A percentile compares a stretch with the other conserved stretches of the same genome.
Conservation (phyloP, 2,329 filamentous ascomycete genomes). For the Arthroderma uncinatum region DNA sequence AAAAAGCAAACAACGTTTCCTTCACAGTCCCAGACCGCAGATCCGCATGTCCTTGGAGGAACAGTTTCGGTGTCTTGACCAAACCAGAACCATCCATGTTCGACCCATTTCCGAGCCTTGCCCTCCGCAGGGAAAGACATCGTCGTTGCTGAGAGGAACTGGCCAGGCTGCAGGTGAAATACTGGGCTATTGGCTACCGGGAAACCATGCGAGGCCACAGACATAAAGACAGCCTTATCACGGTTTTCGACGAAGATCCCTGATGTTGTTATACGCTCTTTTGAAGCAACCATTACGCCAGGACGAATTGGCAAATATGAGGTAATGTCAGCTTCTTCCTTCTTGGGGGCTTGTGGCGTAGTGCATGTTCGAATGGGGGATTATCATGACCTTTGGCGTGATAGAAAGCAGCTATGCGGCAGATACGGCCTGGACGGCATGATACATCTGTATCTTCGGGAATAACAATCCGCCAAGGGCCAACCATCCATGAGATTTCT, state of each 20-base stretch:
- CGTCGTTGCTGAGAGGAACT: no score
- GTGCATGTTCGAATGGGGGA: neutral
- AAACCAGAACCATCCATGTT: neutral
- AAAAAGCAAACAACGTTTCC: conserved; percentile 11
- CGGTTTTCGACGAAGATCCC: no score
- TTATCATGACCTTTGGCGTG: neutral
- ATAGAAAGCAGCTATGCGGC: neutral
- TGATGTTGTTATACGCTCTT: no score
- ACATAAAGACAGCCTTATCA: no score
- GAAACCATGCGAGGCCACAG: no score
- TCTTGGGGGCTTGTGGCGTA: neutral
- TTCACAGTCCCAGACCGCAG: neutral
- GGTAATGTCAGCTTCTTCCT: no score
- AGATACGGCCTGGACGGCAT: neutral
- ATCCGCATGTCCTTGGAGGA: no score
- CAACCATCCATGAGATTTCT: neutral
- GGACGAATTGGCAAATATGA: no score
- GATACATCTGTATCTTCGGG: neutral
- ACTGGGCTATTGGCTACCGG: neutral
- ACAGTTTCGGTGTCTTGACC: no score
- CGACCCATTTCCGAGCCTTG: no score
- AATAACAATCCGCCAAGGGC: neutral
- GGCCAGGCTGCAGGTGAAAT: neutral
- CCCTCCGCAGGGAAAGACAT: no score
- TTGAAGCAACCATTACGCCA: no score